Base-by-base conservation (phyloP, 345 rosid species). In the Eutrema yunnanense region DNA sequence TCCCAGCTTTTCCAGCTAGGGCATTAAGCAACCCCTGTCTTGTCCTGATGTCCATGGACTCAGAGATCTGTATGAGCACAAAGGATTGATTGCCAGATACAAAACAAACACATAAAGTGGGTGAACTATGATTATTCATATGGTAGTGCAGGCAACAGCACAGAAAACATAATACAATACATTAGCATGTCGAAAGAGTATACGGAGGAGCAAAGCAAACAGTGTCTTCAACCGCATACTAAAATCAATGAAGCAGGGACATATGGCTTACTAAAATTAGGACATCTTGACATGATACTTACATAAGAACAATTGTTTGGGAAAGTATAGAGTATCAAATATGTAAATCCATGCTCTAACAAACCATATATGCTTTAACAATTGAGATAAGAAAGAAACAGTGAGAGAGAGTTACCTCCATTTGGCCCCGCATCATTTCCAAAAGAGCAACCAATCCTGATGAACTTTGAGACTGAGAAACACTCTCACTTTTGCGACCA, bases 41-140 rank as follows among this genome's bases (percentile, higher is more conserved):
- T 71, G 97, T 95, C 73, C 99, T 84, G 75, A 90, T 85, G 81
- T 95, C 99, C 97, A 95, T 90, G 71, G 83, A 89, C 83, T 95
- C 99, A 33, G 97, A 87, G 76, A 95, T 85, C 99, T 95, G 81
- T 65, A 78, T 42, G 57, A 50, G 9, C 67, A 56, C 62, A 40
- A 38, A 67, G 16, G 49, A 76, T 70, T 48, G 14, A 62, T 55
- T 48, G 9, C 22, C 60, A 63, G 14, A 48, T 68, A 75, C 69
- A 68, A 19, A 51, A 61, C 62, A 67, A 44, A 59, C 9, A 34
- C 6, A n/a, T 62, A 34, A 44, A 13, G 58, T 54, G 47, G 22
- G 53, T 47, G 26, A 55, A 63, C 8, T 54, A 46, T 30, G 43
- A 54, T 44, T 41, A 33, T 50, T 67, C 55, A 67, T n/a, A 33